These are phyloP conservation scores for Sechiopsis laciniata DNA, from an alignment of 306 rosid genomes.

Conservation along the genomic window DNA sequence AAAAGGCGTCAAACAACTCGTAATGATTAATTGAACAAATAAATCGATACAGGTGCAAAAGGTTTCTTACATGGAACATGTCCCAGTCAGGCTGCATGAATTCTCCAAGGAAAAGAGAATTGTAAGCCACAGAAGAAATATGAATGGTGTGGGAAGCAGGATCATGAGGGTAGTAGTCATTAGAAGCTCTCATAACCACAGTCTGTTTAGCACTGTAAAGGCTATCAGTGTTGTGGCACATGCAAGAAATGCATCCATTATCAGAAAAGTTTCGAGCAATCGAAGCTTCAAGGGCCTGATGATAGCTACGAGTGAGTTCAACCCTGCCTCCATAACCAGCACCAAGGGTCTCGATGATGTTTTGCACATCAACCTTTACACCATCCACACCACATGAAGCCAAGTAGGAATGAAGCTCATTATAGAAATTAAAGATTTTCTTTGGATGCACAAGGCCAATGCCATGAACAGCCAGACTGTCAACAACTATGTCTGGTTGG, in stretches of 20 bases:
- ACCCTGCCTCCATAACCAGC: slow-evolving; percentile 93
- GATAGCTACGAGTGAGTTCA: slow-evolving; percentile 78
- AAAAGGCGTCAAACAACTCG: no score
- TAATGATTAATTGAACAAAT: no score
- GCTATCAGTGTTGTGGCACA: slow-evolving; percentile 96
- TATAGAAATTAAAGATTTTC: slow-evolving; percentile 80
- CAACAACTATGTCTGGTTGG: slow-evolving; percentile 89
- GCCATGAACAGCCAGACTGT: slow-evolving; percentile 83
- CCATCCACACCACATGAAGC: slow-evolving; percentile 98
- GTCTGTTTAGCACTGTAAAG: slow-evolving; percentile 84
- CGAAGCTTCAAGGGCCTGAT: slow-evolving; percentile 83
- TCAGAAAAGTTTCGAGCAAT: slow-evolving; percentile 73
- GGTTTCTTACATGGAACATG: slow-evolving; percentile 83
- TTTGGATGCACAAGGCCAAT: slow-evolving; percentile 87
- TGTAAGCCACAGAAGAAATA: slow-evolving; percentile 90
- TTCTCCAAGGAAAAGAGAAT: slow-evolving; percentile 90
- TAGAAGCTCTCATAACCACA: slow-evolving; percentile 82
- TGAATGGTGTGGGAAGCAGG: slow-evolving; percentile 96
- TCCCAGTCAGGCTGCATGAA: slow-evolving; percentile 99
- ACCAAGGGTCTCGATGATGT: slow-evolving; percentile 91
- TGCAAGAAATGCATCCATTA: slow-evolving; percentile 90
- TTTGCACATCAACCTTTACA: slow-evolving; percentile 95
- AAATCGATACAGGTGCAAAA: no score
- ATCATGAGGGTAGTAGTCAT: slow-evolving; percentile 84
- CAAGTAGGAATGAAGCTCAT: slow-evolving; percentile 86